Evolutionary conservation across 2,329 filamentous ascomycete species (phyloP), one percentile per base, ranked within the genome.

Genomic region (Fusarium avenaceum): DNA sequence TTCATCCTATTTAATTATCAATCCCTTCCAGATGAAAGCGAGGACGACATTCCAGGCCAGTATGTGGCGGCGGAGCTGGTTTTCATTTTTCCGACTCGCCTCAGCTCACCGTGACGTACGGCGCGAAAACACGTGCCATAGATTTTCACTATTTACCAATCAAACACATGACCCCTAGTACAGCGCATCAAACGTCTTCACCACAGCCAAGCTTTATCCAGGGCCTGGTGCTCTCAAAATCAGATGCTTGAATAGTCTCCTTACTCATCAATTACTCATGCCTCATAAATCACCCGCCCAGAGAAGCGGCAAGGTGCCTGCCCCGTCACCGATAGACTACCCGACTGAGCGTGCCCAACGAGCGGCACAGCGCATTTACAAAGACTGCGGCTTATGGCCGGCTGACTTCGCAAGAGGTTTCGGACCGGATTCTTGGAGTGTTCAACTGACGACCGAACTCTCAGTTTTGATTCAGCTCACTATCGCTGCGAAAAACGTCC

Each of bases 71-170:
- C 39, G 51, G 51, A 49, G 51, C 51, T 54, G 42, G 51, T 28
- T 35, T 30, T 55, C 26, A 49, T 50, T 55, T 55, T 49, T 55
- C 51, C 51, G 51, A 19, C 51, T 42, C n/a, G 19, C 28, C 24
- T 38, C 35, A 38, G 24, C n/a, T 26, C 14, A 54, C 9, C 42
- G 30, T 38, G 35, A 38, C 35, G 17, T 38, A 28, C 51, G 22
- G 48, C 51, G 51, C 51, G 30, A 55, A 28, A 30, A 30, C 51
- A 55, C 51, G 51, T 55, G 51, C 48, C 32, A 3, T 3, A 20
- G 30, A 30, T 49, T 32, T 32, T 35, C 22, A 32, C 32, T 55
- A 45, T 55, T 50, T 39, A 50, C 44, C 44, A 49, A 14, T 55
- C 51, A 32, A 54, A 49, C 51, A 55, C 43, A 55, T 55, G 43